Base-by-base conservation (phyloP, 2,329 filamentous ascomycete genomes). In the Leptodontidium sp. region DNA sequence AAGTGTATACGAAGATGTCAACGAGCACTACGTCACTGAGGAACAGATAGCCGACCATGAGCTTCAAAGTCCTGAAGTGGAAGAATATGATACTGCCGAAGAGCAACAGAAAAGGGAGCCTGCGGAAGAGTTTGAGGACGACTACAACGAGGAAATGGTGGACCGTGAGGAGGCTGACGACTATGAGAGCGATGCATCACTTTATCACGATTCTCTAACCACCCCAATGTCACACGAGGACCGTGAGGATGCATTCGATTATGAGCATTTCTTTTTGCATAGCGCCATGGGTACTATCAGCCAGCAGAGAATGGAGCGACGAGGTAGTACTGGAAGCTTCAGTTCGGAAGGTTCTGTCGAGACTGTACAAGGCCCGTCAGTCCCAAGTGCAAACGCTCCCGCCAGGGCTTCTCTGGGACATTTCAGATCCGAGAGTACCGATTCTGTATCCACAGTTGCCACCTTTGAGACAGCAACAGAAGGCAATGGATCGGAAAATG, bases 211-310 rank as follows among this genome's bases (percentile, higher is more conserved):
- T 73, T 82, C 85, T 0, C 78, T 85, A 59, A 84, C 87, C 65
- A 85, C 87, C 63, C 85, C 86, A 9, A 81, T 91, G 6, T 93
- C 93, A 0, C 95, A 98, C 76, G 95, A 98, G 81, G 94, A 98
- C 79, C 91, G 95, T 24, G 90, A 94, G 73, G 95, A 98, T 79
- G 94, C 94, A 0, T 98, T 98, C 76, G 95, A 98, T 79, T 98
- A 98, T 71, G 93, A 97, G 79, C 91, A 97, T 78, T 98, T 98
- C 81, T 97, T 97, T 79, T 85, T 98, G 15, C 94, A 98, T 79
- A 97, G 93, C 73, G 93, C 94, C 12, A 90, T 98, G 86, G 94
- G 93, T 6, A 93, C 87, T 2, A 90, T 93, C 76, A 89, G 86
- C 73, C 83, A 85, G 68, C 82, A 83, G 69, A 81, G 82, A n/a